Evolutionary conservation across 1,284 basidiomycete species (phyloP).

Genomic region (Ceratobasidium sp.): DNA sequence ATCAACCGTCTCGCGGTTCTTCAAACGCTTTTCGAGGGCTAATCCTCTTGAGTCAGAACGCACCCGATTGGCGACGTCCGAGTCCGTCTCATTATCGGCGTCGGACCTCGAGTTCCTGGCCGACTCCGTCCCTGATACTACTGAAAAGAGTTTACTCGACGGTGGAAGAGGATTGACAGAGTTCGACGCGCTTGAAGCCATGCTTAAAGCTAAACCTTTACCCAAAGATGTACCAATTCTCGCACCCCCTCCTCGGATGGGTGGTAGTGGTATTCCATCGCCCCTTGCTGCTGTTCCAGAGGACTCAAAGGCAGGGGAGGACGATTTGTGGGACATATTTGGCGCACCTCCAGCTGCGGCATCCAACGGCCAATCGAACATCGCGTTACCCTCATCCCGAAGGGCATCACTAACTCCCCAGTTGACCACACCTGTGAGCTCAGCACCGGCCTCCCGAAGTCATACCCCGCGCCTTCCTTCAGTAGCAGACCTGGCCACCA

Average conservation of each 20-base stretch:
- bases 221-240: conserved; percentile 24
- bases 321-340: conserved; percentile 36
- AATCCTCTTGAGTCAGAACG: conserved; percentile 27
- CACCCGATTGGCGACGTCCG: conserved; percentile 11
- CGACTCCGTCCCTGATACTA: conserved; percentile 26
- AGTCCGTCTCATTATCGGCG: conserved; percentile 23
- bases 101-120: conserved; percentile 30
- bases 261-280: conserved; percentile 15
- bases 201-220: conserved; percentile 26
- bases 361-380: conserved; percentile 15
- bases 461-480: conserved; percentile 34
- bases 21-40: conserved; percentile 27
- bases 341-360: conserved; percentile 7
- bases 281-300: conserved; percentile 29
- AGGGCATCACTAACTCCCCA: conserved; percentile 23
- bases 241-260: conserved; percentile 17
- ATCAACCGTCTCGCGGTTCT: conserved; percentile 29
- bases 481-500: conserved; percentile 10
- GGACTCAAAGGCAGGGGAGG: conserved; percentile 2
- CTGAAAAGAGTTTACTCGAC: conserved; percentile 19
- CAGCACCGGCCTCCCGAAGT: conserved; percentile 22
- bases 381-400: not conserved
- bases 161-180: conserved; percentile 26
- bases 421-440: conserved; percentile 28
- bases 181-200: conserved; percentile 30